Percentiles rank a stretch among this genome's conserved stretches.
Evolutionary conservation across 176 grass and related monocot genomes (phyloP).

Genomic region (Aegilops longissima): DNA sequence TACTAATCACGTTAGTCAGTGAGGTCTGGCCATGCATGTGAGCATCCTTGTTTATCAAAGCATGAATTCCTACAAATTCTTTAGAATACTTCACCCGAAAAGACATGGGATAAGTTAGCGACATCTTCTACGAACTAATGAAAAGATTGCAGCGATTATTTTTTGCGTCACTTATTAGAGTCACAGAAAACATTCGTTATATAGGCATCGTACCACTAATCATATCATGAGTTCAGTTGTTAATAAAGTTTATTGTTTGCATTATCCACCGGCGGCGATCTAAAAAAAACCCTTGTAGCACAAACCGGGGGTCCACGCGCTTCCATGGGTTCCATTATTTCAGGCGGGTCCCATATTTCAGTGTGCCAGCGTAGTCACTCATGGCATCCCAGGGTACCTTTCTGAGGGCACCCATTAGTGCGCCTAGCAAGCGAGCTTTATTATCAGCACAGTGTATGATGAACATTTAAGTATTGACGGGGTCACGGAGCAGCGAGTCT

Average conservation of each 20-base stretch:
- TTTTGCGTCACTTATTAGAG: not conserved
- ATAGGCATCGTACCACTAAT: too few species aligned
- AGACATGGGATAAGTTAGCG: not conserved
- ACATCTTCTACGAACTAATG: too few species aligned
- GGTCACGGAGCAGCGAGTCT: not conserved
- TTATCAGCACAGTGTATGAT: too few species aligned
- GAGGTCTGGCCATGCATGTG: not conserved
- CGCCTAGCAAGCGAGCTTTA: not conserved
- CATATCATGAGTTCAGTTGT: not conserved
- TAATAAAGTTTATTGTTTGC: not conserved
- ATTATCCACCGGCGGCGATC: not conserved
- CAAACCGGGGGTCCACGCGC: not conserved
- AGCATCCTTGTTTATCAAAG: not conserved
- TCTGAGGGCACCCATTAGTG: not conserved
- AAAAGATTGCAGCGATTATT: not conserved
- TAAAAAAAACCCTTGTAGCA: not conserved
- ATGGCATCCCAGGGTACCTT: not conserved
- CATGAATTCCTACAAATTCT: not conserved
- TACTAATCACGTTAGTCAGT: not conserved
- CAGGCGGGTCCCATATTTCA: fast-evolving
- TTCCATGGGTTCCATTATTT: not conserved
- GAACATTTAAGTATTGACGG: not conserved
- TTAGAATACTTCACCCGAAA: not conserved
- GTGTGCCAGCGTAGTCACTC: not conserved
- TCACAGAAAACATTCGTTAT: too few species aligned